A percentile compares a stretch with the other conserved stretches of the same genome.
Conservation (phyloP, 345 rosid genomes). For the Eucalyptus coolabah region DNA sequence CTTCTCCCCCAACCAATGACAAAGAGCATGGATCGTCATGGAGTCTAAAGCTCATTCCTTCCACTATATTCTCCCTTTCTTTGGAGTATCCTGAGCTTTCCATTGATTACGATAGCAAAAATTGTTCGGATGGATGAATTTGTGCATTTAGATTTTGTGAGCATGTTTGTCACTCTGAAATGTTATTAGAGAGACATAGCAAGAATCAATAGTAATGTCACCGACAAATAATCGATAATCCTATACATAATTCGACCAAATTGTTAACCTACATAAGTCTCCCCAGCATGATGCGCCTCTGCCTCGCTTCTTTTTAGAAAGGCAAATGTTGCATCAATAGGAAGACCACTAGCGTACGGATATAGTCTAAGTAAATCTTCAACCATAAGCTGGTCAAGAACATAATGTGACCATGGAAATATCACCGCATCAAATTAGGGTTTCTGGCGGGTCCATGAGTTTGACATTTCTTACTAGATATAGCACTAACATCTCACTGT, state of each 20-base stretch:
- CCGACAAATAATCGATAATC: background rate
- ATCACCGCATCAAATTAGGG: background rate
- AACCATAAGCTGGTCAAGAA: background rate
- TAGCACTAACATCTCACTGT: background rate
- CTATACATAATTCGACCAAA: background rate
- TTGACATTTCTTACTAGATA: background rate
- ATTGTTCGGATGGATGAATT: background rate
- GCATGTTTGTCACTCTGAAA: background rate
- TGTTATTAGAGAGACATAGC: background rate
- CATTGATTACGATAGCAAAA: background rate
- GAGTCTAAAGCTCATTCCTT: background rate
- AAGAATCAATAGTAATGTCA: background rate
- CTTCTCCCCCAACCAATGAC: background rate
- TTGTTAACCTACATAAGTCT: background rate
- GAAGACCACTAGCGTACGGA: background rate
- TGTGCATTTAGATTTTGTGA: background rate
- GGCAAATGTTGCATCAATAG: background rate
- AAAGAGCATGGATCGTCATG: background rate
- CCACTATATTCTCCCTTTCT: background rate
- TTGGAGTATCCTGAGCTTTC: background rate
- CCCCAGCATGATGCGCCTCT: background rate
- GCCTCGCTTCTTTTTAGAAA: background rate
- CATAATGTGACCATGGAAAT: background rate
- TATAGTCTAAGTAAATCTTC: background rate
- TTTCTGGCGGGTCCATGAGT: background rate